A percentile compares a stretch with the other conserved stretches of the same genome.
Evolutionary conservation across 208 protist species (phyloP).

Genomic region (Crithidia brevicula): DNA sequence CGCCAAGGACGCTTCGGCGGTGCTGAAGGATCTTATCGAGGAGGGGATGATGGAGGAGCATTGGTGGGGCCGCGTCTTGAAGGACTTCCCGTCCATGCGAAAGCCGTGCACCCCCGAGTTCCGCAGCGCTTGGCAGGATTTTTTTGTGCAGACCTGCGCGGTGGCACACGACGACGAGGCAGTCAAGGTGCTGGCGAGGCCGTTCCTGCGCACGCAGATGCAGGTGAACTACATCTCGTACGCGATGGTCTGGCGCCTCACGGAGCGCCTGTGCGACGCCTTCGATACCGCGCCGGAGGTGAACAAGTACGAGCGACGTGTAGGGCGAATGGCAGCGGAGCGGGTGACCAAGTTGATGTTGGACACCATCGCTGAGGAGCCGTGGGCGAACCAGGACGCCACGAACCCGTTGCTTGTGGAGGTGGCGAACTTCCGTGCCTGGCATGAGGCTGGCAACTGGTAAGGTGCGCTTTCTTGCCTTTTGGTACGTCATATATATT

Average conservation of each 20-base stretch:
- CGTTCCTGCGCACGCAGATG: slow-evolving; percentile 84
- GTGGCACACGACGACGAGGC: slow-evolving; percentile 79
- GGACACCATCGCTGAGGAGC: slow-evolving; percentile 87
- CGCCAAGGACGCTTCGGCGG: slow-evolving; percentile 43
- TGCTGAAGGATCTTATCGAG: slow-evolving; percentile 61
- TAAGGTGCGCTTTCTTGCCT: slow-evolving; percentile 32
- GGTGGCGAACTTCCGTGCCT: slow-evolving; percentile 84
- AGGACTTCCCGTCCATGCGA: slow-evolving; percentile 80
- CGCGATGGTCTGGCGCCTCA: slow-evolving; percentile 86
- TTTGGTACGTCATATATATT: too few relatives aligned
- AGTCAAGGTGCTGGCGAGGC: slow-evolving; percentile 53
- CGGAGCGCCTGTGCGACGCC: slow-evolving; percentile 77
- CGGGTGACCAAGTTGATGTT: slow-evolving; percentile 89
- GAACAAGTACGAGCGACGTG: slow-evolving; percentile 54
- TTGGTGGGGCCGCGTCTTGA: slow-evolving; percentile 80
- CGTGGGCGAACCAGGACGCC: slow-evolving; percentile 75
- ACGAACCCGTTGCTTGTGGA: slow-evolving; percentile 81
- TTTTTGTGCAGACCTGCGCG: slow-evolving; percentile 64
- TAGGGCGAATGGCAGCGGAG: slow-evolving; percentile 68
- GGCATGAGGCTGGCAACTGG: slow-evolving; percentile 90
- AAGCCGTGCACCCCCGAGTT: slow-evolving; percentile 70
- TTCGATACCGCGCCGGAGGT: slow-evolving; percentile 44
- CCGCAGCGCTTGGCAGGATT: slow-evolving; percentile 62
- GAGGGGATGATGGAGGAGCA: slow-evolving; percentile 49
- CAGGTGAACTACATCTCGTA: slow-evolving; percentile 82